Conservation (phyloP, 345 rosid genomes). For the Hypericum androsaemum region DNA sequence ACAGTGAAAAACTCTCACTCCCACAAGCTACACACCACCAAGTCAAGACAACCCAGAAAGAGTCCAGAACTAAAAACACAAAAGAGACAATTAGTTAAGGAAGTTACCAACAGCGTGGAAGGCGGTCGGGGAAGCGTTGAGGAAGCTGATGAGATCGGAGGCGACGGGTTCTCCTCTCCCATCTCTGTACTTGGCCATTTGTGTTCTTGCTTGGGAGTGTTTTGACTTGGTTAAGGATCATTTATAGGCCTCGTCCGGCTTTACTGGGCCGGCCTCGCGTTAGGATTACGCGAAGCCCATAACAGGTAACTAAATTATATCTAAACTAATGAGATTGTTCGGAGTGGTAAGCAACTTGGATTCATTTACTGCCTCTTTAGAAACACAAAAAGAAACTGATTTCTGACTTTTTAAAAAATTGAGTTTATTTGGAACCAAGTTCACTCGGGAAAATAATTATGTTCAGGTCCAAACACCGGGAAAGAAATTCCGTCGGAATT, state of each 20-base stretch:
- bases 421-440: too few species aligned
- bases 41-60: neutral
- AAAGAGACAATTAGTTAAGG: neutral
- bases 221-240: neutral
- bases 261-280: neutral
- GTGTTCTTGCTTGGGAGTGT: neutral
- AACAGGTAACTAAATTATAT: too few species aligned
- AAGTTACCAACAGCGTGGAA: conserved; percentile 96
- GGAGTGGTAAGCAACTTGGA: too few species aligned
- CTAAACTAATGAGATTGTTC: too few species aligned
- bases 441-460: too few species aligned
- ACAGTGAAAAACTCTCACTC: neutral
- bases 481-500: too few species aligned
- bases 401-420: too few species aligned
- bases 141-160: conserved; percentile 61
- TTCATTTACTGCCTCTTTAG: too few species aligned
- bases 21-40: neutral
- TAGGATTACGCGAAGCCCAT: too few species aligned
- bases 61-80: too few species aligned
- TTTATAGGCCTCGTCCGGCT: neutral
- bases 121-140: conserved; percentile 95
- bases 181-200: neutral
- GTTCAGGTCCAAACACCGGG: too few species aligned
- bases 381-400: too few species aligned
- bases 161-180: conserved; percentile 22